Base-by-base conservation (phyloP, 192 early-diverging fungal genomes). In the Mortierella hygrophila region DNA sequence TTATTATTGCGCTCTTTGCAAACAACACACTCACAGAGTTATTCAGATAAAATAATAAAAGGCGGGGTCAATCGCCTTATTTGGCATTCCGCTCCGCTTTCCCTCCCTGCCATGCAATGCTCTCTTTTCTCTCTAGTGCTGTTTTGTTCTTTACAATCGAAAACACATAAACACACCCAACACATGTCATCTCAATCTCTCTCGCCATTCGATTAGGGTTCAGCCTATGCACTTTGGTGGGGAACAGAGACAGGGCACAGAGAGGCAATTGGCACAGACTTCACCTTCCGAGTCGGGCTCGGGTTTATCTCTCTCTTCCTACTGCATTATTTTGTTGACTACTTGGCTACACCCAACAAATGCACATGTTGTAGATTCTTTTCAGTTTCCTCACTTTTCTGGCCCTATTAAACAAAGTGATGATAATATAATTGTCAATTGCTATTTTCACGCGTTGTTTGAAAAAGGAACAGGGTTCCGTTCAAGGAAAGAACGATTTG, bases 31-130 rank as follows among this genome's bases (percentile, higher is more conserved):
- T n/a, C n/a, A n/a, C 49, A 20, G 35, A 74, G 20, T 13, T 15
- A 11, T 49, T 32, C 18, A 20, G 35, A 70, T 8, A 70, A 38
- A 29, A 70, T 21, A 69, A 41, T 42, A 76, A 76, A 76, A 76
- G 57, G 77, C 68, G 77, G 68, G 77, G 77, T 78, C 75, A 76
- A 71, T 13, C 7, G 35, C 77, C 68, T 71, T 55, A 57, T 78
- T 55, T 71, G 77, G 77, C 47, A 78, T 71, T 47, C 77, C 63
- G 68, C 68, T n/a, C 29, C 29, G 29, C 42, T 32, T 35, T 54
- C 47, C 47, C 26, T 46, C 70, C 46, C 21, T 52, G 73, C 35
- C 38, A 71, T 71, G 38, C 70, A 42, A n/a, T 42, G 70, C 70
- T 42, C 70, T 71, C 37, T 37, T 35, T 70, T 16, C 38, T 38